Base-by-base conservation (phyloP, 2,329 filamentous ascomycete genomes). In the Penicillium thymicola region DNA sequence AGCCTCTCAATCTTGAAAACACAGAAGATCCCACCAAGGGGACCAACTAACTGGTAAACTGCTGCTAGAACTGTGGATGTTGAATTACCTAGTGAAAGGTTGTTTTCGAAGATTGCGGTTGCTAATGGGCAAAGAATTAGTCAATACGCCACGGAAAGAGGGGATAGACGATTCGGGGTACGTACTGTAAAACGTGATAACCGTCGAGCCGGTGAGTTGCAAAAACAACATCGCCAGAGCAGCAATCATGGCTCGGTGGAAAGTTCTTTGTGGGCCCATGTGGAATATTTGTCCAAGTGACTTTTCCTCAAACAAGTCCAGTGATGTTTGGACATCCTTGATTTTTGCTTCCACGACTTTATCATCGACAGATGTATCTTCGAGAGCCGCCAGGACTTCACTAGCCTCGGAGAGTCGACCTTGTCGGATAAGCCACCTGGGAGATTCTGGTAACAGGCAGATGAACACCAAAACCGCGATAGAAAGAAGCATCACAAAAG, bases 121-220 rank as follows among this genome's bases (percentile, higher is more conserved):
- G 62, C 63, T 65, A 28, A 14, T 47, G 27, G 8, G 25, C 3
- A n/a, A 7, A 40, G 2, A 27, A 7, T n/a, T 8, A 11, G 28
- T 25, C 14, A 47, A n/a, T 45, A 30, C 4, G 4, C 1, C 3
- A 3, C 32, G 0, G 1, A n/a, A 18, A 43, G 7, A 38, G 9
- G 10, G 13, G 5, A 11, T 23, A 4, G 9, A 23, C 1, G 7
- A 11, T 16, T 16, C 7, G 2, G 13, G 5, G 7, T 13, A 59
- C 63, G 6, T 52, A 65, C 63, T 65, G 34, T 65, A 65, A 23
- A 62, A 65, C 2, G 60, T 63, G 4, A 54, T 65, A n/a, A 65
- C 63, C 4, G 62, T 62, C 9, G 62, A 55, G 34, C 63, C 63
- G 14, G 60, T 65, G 10, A 65, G 36, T 14, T 65, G 63, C 1